Base-by-base conservation (phyloP, 2,329 filamentous ascomycete genomes). In the Aspergillus awamori region DNA sequence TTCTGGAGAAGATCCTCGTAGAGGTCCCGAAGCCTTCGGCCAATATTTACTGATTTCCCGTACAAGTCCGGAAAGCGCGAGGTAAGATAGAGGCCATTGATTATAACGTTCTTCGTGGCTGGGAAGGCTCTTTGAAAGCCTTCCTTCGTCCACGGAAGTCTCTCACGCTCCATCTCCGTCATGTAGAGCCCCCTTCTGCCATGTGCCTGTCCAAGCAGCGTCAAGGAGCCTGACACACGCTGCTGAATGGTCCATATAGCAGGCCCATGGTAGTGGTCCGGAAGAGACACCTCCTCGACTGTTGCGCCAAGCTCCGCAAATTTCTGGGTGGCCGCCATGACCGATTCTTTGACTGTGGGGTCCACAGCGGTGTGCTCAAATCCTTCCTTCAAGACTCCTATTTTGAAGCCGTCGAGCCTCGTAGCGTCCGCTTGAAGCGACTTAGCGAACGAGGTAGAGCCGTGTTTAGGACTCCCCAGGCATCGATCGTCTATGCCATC, bases 261-360 rank as follows among this genome's bases (percentile, higher is more conserved):
- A 0, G 80, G 76, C 0, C 78, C 82, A 13, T 77, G 67, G 15
- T 71, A 64, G 67, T 86, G 83, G 0, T 71, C 64, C 10, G 83
- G 84, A 10, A 86, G 73, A 0, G 81, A 83, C 1, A 86, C 74
- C 53, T 85, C 79, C 28, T 80, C 77, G 0, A 86, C 75, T 0
- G 65, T 74, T 4, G 84, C 84, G 0, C 84, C 84, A 0, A 86
- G 74, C 0, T 74, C 69, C 39, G 71, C 62, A 58, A 85, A 78
- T 20, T 72, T 76, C 2, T 71, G 67, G 0, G 76, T 75, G 0
- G 84, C 82, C 2, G 67, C 63, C n/a, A 75, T 70, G 13, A 86
- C 81, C 0, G 74, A 73, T 0, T 75, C 64, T 38, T 70, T 77
- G 4, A 84, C 81, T 13, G 69, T 71, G 4, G 76, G 70, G 57